Base-by-base conservation (phyloP, 768 basidiomycete species). In the Trametes sanguinea region DNA sequence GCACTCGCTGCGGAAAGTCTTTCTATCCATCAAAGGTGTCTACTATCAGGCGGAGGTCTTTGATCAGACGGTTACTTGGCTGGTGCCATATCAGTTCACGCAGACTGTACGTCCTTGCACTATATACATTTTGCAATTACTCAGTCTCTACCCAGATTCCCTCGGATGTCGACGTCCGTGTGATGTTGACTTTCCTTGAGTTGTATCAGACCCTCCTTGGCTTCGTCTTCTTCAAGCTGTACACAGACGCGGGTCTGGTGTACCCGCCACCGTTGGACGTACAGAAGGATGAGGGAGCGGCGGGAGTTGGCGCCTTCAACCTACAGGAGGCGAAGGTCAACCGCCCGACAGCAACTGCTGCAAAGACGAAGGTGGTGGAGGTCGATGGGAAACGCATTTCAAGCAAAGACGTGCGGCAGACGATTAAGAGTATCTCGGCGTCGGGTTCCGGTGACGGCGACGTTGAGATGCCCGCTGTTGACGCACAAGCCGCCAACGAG, bases 211-310 rank as follows among this genome's bases (percentile, higher is more conserved):
- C 96, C 1, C 78, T 98, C 8, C 86, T 98, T 32, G 94, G 93
- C 6, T 99, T 99, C 71, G 90, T 94, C 22, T 87, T 97, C 72
- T 99, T 94, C 84, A 97, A 96, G 77, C 85, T 99, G n/a, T 99
- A 94, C 77, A 89, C 91, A n/a, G 95, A 98, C 71, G 83, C 83
- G 40, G 92, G 92, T 64, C 81, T 98, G 51, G 86, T 94, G 30
- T 99, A 99, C 71, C 97, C 97, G n/a, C 96, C 97, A 0, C 90
- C 93, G 11, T 72, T 97, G 62, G 95, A 99, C 71, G 69, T 75
- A 35, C 83, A 81, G 65, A 92, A 92, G 70, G 92, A 96, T 68
- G 95, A 95, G 70, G 80, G 78, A 52, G 90, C 83, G 13, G 95
- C 94, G 16, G 94, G 94, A 6, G 84, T 98, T 40, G 94, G 92